A percentile compares a stretch with the other conserved stretches of the same genome.
Conservation (phyloP, 805 yeast genomes). For the Candida bentonensis region DNA sequence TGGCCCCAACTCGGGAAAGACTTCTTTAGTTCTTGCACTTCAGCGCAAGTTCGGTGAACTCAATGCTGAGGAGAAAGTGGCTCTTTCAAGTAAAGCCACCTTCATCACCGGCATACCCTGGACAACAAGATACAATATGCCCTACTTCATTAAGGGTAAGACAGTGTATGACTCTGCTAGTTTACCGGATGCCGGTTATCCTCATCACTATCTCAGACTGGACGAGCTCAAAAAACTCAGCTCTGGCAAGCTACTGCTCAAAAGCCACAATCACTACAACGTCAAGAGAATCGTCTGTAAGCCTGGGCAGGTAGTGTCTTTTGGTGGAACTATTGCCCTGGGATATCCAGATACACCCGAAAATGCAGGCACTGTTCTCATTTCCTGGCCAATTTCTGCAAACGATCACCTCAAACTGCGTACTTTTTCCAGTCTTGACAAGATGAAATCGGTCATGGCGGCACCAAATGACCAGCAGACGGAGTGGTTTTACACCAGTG, state of each 20-base stretch:
- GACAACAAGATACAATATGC: background rate
- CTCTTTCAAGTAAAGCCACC: background rate
- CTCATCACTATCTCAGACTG: background rate
- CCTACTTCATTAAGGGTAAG: background rate
- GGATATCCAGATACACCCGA: background rate
- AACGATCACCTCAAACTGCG: background rate
- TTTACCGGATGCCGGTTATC: background rate
- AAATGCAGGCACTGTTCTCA: background rate
- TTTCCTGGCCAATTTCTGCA: background rate
- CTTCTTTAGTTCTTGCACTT: background rate
- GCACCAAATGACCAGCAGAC: background rate
- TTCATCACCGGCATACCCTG: background rate
- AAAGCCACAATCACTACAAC: slow-evolving; percentile 1
- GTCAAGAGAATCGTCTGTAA: background rate
- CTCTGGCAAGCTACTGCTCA: background rate
- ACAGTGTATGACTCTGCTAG: background rate
- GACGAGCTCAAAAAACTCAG: background rate
- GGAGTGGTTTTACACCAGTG: background rate
- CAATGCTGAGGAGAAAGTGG: background rate
- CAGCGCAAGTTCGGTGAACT: background rate
- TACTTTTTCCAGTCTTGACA: background rate
- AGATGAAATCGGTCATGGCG: background rate
- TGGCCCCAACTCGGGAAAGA: background rate
- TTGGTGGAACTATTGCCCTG: background rate
- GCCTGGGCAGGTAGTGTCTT: background rate